Conservation (phyloP, 202 grass and related monocot species). For the Hordeum pubiflorum region DNA sequence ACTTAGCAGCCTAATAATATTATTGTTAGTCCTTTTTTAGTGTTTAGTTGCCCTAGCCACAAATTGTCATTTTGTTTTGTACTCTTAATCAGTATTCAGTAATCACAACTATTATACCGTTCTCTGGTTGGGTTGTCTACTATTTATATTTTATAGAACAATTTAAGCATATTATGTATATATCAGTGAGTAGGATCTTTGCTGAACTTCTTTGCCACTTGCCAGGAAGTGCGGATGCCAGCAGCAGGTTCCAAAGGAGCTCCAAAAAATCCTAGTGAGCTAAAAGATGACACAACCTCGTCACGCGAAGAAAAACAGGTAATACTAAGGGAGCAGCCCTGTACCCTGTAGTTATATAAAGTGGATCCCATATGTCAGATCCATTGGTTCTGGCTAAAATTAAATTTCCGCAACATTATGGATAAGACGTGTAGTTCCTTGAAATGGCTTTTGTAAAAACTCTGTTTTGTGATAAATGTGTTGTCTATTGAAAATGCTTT, state of each 20-base stretch:
- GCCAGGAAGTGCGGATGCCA: conserved; percentile 86
- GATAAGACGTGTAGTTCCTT: neutral
- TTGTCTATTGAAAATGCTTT: neutral
- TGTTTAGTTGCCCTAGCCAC: neutral
- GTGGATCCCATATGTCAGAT: neutral
- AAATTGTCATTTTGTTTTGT: neutral
- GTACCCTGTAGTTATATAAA: neutral
- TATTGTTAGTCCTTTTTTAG: neutral
- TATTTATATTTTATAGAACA: neutral
- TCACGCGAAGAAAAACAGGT: conserved; percentile 91
- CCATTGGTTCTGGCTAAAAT: conserved; percentile 1
- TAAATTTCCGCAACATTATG: neutral
- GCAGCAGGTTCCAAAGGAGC: conserved; percentile 80
- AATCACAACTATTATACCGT: neutral
- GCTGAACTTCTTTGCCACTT: conserved; percentile 25
- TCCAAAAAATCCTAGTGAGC: conserved; percentile 70
- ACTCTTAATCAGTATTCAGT: neutral
- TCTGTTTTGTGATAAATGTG: neutral
- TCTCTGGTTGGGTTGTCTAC: neutral
- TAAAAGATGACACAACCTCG: conserved; percentile 84
- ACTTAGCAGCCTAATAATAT: neutral
- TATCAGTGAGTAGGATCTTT: conserved; percentile 13
- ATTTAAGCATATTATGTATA: neutral
- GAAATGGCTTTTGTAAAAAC: neutral
- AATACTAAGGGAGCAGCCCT: neutral